Evolutionary conservation across 371 early-diverging fungal genomes (phyloP).

Genomic region (Coelomomyces lativittatus): DNA sequence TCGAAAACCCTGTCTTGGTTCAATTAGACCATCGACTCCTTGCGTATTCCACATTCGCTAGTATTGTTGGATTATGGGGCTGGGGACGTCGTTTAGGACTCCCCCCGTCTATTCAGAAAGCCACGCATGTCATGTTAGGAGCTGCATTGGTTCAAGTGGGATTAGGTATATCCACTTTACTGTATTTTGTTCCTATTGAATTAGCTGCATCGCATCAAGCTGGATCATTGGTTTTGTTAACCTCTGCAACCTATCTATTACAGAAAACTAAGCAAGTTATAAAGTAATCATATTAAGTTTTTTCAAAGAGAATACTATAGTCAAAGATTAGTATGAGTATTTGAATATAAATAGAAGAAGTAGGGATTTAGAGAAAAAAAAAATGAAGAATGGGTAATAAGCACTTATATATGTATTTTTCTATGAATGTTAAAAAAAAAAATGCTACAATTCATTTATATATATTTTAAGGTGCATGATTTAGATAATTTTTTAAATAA

Average conservation of each 20-base stretch:
- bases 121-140: constrained; percentile 53
- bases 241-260: constrained; percentile 57
- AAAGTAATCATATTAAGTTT: no score
- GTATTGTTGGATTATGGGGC: constrained; percentile 50
- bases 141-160: constrained; percentile 57
- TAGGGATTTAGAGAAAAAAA: no score
- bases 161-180: constrained; percentile 73
- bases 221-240: constrained; percentile 70
- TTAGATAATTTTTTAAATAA: no score
- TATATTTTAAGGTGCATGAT: no score
- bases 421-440: no score
- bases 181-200: constrained; percentile 79
- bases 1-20: constrained; percentile 83
- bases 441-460: no score
- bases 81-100: constrained; percentile 51
- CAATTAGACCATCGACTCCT: constrained; percentile 82
- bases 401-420: no score
- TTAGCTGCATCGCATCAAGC: constrained; percentile 90
- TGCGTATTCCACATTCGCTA: constrained; percentile 63
- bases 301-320: no score
- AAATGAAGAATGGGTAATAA: no score
- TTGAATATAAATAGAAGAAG: no score
- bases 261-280: constrained; percentile 13
- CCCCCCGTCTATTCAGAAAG: constrained; percentile 46
- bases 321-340: no score